phyloP scores from a whole-genome alignment of 495 filamentous ascomycete species.

The Xylaria intraflava region DNA sequence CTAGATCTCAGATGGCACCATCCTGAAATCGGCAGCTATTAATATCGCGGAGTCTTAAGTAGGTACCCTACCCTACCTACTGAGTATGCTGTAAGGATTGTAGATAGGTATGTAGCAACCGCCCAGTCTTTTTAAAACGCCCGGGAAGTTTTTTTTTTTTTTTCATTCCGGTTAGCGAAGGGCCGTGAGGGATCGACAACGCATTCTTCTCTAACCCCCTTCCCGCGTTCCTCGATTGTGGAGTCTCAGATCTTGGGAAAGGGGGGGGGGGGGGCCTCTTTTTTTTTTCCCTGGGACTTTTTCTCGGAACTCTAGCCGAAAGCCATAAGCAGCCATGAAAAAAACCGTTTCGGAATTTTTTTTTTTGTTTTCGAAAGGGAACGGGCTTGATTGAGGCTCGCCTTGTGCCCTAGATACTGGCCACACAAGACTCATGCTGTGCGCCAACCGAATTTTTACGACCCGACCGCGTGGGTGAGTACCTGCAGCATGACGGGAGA shows the following conservation, averaged over 20 bases:
- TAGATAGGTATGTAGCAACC: too few species aligned
- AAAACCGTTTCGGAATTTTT: constrained; percentile 13
- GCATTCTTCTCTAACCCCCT: not conserved
- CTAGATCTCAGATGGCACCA: not conserved
- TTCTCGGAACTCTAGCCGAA: constrained; percentile 13
- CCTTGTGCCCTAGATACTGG: constrained; percentile 13
- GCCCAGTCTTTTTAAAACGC: too few species aligned
- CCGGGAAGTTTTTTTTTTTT: too few species aligned
- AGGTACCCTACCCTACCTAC: not conserved
- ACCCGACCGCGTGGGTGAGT: constrained; percentile 26
- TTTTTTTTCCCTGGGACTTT: too few species aligned
- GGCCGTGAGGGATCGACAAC: constrained; percentile 9
- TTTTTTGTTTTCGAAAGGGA: not conserved
- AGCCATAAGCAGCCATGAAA: constrained; percentile 23
- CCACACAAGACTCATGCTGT: constrained; percentile 24
- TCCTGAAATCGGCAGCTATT: not conserved
- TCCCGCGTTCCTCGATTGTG: constrained; percentile 5
- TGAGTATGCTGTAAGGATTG: too few species aligned
- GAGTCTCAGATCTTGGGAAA: constrained; percentile 6
- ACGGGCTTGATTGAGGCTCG: constrained; percentile 12
- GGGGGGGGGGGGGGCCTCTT: not conserved
- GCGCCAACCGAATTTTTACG: constrained; percentile 19
- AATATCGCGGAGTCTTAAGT: not conserved
- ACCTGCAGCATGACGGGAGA: constrained; percentile 14
- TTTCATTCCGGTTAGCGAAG: too few species aligned